Evolutionary conservation across 2,329 filamentous ascomycete species (phyloP), one percentile per base, ranked within the genome.

Genomic region (Colletotrichum tabaci): DNA sequence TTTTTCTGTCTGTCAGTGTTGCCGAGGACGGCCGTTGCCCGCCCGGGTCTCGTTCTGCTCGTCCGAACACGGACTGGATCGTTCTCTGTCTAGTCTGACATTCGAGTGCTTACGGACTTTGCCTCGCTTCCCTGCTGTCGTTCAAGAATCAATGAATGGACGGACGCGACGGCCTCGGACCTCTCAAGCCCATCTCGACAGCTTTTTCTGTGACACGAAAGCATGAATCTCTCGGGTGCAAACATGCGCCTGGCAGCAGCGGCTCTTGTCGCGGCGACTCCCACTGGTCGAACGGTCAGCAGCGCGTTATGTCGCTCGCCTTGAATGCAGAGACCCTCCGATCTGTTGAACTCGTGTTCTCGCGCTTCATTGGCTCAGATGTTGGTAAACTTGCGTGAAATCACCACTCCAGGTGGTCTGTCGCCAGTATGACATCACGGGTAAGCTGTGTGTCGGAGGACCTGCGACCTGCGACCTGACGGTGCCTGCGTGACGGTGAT

Each of bases 191-290:
- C 46, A 52, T 60, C 66, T 35, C 53, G 49, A 69, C 30, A 13
- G 30, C 21, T 16, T n/a, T 30, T 38, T 44, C 52, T 61, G 46
- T 55, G 46, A 69, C 53, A 60, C 58, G 65, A 69, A 53, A 64
- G 65, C 66, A 72, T 72, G 53, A 69, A 63, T 46, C 47, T 60
- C 60, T 50, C 40, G 35, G 26, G 44, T 58, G 57, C 47, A 42
- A 10, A 49, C 40, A 60, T 64, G 69, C 53, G 21, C 40, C 55
- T 53, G 47, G 58, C 6, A 35, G 40, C 53, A 21, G 56, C 58
- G 53, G 26, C 13, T 13, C 42, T 16, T 46, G 61, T 50, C 15
- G 49, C 16, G 35, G 47, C 30, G 12, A n/a, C 21, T 42, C 21
- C 35, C 4, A n/a, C 16, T 10, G 3, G 30, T 26, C n/a, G 35